Evolutionary conservation across 345 rosid species (phyloP).

Genomic region (Lagerstroemia speciosa): DNA sequence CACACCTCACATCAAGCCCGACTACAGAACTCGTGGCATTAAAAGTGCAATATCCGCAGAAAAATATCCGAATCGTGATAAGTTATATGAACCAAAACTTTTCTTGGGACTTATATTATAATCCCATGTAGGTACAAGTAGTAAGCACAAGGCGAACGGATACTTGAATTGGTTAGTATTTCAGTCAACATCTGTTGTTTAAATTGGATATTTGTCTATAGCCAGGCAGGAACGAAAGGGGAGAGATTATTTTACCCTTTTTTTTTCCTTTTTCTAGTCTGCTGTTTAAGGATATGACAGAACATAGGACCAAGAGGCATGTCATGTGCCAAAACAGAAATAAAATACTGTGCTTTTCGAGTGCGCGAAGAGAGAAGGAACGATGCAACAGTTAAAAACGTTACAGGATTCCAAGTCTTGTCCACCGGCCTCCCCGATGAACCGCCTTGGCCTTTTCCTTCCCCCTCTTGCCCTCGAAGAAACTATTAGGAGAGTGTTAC

Average conservation of each 20-base stretch:
- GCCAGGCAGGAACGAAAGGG: no score
- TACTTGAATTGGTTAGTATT: neutral
- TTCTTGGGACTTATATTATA: no score
- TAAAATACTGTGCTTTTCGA: no score
- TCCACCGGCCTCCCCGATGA: conserved; percentile 16
- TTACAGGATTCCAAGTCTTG: conserved; percentile 14
- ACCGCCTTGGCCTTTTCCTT: conserved; percentile 15
- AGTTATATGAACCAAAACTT: no score
- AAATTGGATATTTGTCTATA: neutral
- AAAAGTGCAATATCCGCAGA: no score
- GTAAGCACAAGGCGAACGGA: neutral
- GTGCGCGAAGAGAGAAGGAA: conserved; percentile 4
- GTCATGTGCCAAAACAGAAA: neutral
- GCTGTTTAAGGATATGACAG: conserved; percentile 1
- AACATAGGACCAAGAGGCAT: conserved; percentile 6
- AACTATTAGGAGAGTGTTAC: no score
- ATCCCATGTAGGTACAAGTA: no score
- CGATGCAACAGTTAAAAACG: conserved; percentile 11
- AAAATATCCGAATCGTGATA: no score
- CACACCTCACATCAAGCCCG: no score
- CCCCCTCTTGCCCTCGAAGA: neutral
- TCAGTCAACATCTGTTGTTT: neutral
- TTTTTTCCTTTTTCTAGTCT: no score
- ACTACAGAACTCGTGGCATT: no score
- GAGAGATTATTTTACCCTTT: no score